A percentile compares a stretch with the other conserved stretches of the same genome.
phyloP scores from a whole-genome alignment of 2,329 filamentous ascomycete species.

The Cytospora mali region DNA sequence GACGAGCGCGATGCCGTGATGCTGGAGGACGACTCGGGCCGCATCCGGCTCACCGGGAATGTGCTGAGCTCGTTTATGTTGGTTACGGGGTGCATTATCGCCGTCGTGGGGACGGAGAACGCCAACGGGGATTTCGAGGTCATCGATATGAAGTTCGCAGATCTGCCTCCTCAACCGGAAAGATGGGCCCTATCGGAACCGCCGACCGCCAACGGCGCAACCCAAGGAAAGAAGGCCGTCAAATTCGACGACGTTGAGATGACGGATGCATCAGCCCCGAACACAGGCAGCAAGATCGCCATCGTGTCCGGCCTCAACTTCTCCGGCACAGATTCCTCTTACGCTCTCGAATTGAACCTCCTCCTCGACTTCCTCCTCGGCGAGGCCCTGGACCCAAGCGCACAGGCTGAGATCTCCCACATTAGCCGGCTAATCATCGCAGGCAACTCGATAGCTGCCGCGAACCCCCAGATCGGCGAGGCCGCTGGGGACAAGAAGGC shows the following conservation, averaged over 20 bases:
- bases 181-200: slow-evolving; percentile 73
- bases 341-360: slow-evolving; percentile 75
- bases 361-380: slow-evolving; percentile 87
- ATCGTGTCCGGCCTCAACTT: slow-evolving; percentile 88
- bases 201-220: slow-evolving; percentile 35
- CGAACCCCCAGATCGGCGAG: slow-evolving; percentile 30
- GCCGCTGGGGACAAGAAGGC: slow-evolving; percentile 43
- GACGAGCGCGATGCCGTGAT: slow-evolving; percentile 70
- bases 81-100: slow-evolving; percentile 91
- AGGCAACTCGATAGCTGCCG: slow-evolving; percentile 74
- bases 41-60: slow-evolving; percentile 76
- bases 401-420: slow-evolving; percentile 61
- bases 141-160: slow-evolving; percentile 84
- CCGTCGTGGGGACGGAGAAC: slow-evolving; percentile 94
- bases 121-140: slow-evolving; percentile 90
- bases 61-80: slow-evolving; percentile 69
- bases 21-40: slow-evolving; percentile 94
- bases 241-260: slow-evolving; percentile 63
- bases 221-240: slow-evolving; percentile 39
- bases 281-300: slow-evolving; percentile 64
- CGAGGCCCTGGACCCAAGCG: slow-evolving; percentile 66
- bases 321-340: slow-evolving; percentile 70
- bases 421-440: slow-evolving; percentile 90
- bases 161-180: slow-evolving; percentile 78
- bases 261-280: slow-evolving; percentile 43